phyloP scores from a whole-genome alignment of 2,329 filamentous ascomycete genomes.

The Arthrobotrys pseudoclavata region DNA sequence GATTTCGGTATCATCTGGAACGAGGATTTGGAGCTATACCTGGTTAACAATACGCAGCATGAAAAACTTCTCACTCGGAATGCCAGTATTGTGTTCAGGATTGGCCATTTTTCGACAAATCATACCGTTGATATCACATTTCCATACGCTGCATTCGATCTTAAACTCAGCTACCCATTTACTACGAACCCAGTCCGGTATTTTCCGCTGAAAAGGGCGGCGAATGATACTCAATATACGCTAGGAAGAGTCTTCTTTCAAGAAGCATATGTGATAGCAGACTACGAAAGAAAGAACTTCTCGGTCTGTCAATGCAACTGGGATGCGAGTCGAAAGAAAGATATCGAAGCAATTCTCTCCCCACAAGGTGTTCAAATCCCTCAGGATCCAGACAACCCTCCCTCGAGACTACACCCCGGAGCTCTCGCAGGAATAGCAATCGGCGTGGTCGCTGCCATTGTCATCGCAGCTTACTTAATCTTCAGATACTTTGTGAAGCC shows the following conservation, averaged over 20 bases:
- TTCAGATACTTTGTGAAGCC: conserved; percentile 13
- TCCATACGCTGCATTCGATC: conserved; percentile 67
- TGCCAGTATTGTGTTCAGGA: conserved; percentile 63
- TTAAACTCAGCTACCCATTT: conserved; percentile 65
- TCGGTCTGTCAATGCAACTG: conserved; percentile 64
- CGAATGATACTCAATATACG: conserved; percentile 65
- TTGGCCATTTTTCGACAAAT: conserved; percentile 61
- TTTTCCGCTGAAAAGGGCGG: conserved; percentile 66
- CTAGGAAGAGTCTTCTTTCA: conserved; percentile 67
- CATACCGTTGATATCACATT: conserved; percentile 65
- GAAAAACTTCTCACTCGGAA: conserved; percentile 28
- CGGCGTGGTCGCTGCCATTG: not conserved
- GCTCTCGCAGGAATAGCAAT: conserved; percentile 32
- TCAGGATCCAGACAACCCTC: not conserved
- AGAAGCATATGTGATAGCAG: conserved; percentile 66
- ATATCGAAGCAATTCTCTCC: conserved; percentile 13
- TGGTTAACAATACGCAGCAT: conserved; percentile 64
- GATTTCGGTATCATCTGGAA: conserved; percentile 66
- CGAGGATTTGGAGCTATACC: conserved; percentile 65
- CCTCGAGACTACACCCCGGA: not conserved
- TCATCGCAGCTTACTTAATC: conserved; percentile 3
- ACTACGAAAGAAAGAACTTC: conserved; percentile 66
- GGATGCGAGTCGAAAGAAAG: conserved; percentile 6
- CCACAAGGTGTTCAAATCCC: not conserved
- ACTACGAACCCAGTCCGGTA: conserved; percentile 64